Conservation (phyloP, 2,329 filamentous ascomycete species). For the Xylariaceae sp. region DNA sequence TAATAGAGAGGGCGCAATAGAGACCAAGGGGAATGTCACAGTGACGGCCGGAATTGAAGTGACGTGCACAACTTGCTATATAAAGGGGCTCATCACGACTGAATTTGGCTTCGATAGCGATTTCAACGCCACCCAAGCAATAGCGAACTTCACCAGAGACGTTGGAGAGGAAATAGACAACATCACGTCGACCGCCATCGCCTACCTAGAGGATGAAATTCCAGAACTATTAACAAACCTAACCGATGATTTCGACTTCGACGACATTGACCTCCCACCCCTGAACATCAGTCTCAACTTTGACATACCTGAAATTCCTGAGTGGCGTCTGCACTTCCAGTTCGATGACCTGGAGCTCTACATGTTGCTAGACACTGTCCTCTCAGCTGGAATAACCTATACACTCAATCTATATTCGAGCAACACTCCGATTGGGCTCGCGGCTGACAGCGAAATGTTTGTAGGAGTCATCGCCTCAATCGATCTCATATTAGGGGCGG, state of each 20-base stretch:
- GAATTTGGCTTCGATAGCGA: constrained; percentile 49
- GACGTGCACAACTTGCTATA: constrained; percentile 57
- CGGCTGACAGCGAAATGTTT: constrained; percentile 46
- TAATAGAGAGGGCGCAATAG: not conserved
- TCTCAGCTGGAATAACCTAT: constrained; percentile 53
- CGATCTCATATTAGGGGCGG: constrained; percentile 58
- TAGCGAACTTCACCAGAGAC: constrained; percentile 44
- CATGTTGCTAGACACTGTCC: constrained; percentile 51
- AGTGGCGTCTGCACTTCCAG: constrained; percentile 50
- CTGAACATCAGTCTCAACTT: constrained; percentile 53
- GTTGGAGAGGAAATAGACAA: constrained; percentile 45
- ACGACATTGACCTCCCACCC: constrained; percentile 45
- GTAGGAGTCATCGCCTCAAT: constrained; percentile 57
- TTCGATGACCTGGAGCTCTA: constrained; percentile 62
- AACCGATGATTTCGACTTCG: constrained; percentile 33
- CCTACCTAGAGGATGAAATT: constrained; percentile 37
- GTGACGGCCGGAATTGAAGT: constrained; percentile 47
- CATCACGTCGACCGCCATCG: constrained; percentile 40
- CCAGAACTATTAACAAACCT: constrained; percentile 14
- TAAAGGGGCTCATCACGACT: constrained; percentile 54
- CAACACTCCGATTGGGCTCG: constrained; percentile 51
- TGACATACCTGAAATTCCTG: constrained; percentile 51
- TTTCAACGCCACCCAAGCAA: constrained; percentile 48
- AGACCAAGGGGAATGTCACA: constrained; percentile 31
- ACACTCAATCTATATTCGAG: constrained; percentile 57